phyloP scores from a whole-genome alignment of 1,139 yeast species.

The Hyphopichia khmerensis region DNA sequence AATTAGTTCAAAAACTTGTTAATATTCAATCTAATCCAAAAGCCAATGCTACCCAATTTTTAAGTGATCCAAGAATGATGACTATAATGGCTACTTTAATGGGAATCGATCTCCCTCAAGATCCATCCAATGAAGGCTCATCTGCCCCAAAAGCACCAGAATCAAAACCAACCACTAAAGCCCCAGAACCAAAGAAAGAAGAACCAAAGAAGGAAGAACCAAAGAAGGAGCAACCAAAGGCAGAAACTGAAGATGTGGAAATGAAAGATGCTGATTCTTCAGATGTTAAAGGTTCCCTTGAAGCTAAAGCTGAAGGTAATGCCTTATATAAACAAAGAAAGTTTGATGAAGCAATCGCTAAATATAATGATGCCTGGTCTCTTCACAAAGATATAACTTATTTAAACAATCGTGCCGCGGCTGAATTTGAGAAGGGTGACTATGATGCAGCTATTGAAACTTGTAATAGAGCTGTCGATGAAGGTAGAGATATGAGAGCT shows the following conservation, averaged over 20 bases:
- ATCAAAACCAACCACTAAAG: conserved; percentile 5
- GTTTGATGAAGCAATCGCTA: conserved; percentile 89
- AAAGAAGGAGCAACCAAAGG: conserved; percentile 22
- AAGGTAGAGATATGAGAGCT: conserved; percentile 86
- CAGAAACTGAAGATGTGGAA: conserved; percentile 33
- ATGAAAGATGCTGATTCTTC: conserved; percentile 31
- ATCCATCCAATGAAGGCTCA: conserved; percentile 35
- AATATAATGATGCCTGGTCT: conserved; percentile 87
- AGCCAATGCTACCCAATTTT: conserved; percentile 61
- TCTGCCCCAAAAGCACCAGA: conserved; percentile 7
- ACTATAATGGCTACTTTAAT: conserved; percentile 81
- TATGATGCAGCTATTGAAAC: conserved; percentile 81
- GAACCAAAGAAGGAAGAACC: conserved; percentile 18
- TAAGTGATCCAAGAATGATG: conserved; percentile 85
- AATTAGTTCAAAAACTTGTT: conserved; percentile 68
- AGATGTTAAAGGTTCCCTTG: conserved; percentile 49
- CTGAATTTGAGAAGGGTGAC: conserved; percentile 94
- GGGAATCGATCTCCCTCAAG: conserved; percentile 70
- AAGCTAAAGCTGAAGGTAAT: conserved; percentile 84
- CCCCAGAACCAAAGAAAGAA: conserved; percentile 20
- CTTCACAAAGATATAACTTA: conserved; percentile 83
- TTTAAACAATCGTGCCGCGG: conserved; percentile 95
- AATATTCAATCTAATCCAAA: conserved; percentile 73
- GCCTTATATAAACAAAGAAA: conserved; percentile 79
- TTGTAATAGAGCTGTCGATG: conserved; percentile 78